Evolutionary conservation across 1,139 yeast genomes (phyloP), one percentile per base, ranked within the genome.

Genomic region (Waltiozyma sp.): DNA sequence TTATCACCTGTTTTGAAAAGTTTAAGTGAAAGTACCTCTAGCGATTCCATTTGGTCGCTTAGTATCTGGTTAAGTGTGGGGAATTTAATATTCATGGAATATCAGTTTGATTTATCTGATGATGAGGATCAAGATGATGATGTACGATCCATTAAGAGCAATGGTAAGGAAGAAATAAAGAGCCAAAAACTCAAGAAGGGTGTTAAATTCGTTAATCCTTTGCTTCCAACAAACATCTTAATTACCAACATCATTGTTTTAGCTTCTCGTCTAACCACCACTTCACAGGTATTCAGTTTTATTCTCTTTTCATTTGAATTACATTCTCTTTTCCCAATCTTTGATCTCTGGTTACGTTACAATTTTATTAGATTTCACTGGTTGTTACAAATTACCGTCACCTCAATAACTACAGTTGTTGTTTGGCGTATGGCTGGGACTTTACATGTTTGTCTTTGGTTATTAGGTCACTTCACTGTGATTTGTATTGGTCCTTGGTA

Each of bases 41-140:
- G 94, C 1, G 97, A 91, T 62, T 87, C 96, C 16, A 87, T 93
- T 49, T 91, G 98, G 97, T 88, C 95, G 0, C 63, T 91, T 8
- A 77, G 95, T 4, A 77, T 83, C 42, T 80, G 95, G 76, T 67
- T 91, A 23, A 79, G 85, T 36, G 51, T 86, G 9, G 68, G 86
- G 48, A 70, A 59, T 48, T 31, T 58, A 34, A 37, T 48, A 18
- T 41, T 49, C 0, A 51, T 49, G 8, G 56, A 54, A 41, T 54
- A 54, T 38, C 51, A 53, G 26, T 54, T 52, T 23, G 53, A 54
- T 34, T 18, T 49, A 3, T 21, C 41, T 16, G 34, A n/a, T 31
- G 34, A n/a, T n/a, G n/a, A n/a, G n/a, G n/a, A n/a, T n/a, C n/a
- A n/a, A n/a, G n/a, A n/a, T n/a, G n/a, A 31, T 13, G 13, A 26